Percentiles rank a stretch among this genome's conserved stretches.
These are phyloP conservation scores for Cucumis melo DNA, from an alignment of 306 rosid species.

Conservation along the genomic window DNA sequence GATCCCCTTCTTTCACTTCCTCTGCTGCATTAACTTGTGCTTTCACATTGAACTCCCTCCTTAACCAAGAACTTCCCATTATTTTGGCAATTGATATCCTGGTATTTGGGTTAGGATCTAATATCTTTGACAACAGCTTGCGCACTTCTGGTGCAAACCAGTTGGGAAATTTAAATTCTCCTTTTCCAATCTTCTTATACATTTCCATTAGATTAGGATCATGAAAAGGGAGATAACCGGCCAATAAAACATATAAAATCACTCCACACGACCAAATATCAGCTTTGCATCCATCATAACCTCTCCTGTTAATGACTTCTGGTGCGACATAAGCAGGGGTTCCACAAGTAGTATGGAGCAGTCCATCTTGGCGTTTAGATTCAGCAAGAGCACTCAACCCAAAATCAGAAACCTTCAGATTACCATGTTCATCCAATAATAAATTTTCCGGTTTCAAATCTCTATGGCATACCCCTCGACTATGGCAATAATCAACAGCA, in stretches of 20 bases:
- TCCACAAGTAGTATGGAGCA: slow-evolving; percentile 93
- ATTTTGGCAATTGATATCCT: slow-evolving; percentile 63
- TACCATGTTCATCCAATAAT: slow-evolving; percentile 78
- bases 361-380: slow-evolving; percentile 66
- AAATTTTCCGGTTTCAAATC: slow-evolving; percentile 93
- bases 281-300: slow-evolving; percentile 83
- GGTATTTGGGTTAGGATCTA: slow-evolving; percentile 69
- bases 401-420: slow-evolving; percentile 83
- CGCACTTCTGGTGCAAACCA: slow-evolving; percentile 78
- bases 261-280: slow-evolving; percentile 99
- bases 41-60: slow-evolving; percentile 35
- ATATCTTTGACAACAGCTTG: slow-evolving; percentile 48
- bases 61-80: slow-evolving; percentile 65
- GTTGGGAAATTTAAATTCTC: slow-evolving; percentile 67
- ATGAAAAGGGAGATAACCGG: slow-evolving; percentile 87
- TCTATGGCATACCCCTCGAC: slow-evolving; percentile 78
- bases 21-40: slow-evolving; percentile 10
- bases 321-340: slow-evolving; percentile 97
- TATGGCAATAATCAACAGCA: slow-evolving; percentile 91
- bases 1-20: slow-evolving; percentile 17
- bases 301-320: slow-evolving; percentile 75
- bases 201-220: slow-evolving; percentile 85
- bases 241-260: slow-evolving; percentile 72
- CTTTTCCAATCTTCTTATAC: slow-evolving; percentile 74
- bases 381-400: slow-evolving; percentile 85